Evolutionary conservation across 1,139 yeast genomes (phyloP).

Genomic region (Candida glucosophila): DNA sequence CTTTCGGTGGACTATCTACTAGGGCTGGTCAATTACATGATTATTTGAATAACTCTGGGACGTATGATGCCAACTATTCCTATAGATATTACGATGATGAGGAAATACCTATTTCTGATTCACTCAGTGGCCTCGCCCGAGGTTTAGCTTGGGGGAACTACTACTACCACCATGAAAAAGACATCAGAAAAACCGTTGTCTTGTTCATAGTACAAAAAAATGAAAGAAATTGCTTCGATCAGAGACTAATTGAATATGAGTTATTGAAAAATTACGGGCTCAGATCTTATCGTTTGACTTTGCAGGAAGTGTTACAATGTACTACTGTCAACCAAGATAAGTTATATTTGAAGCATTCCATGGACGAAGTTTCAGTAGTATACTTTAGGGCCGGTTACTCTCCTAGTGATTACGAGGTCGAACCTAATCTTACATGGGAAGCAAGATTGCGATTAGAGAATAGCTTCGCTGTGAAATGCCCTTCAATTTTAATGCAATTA

Average conservation of each 20-base stretch:
- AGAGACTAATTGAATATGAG: conserved; percentile 70
- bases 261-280: conserved; percentile 50
- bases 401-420: conserved; percentile 60
- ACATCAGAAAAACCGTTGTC: conserved; percentile 39
- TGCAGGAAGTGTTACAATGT: conserved; percentile 45
- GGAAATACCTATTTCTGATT: conserved; percentile 59
- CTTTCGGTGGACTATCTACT: conserved; percentile 85
- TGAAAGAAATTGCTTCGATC: conserved; percentile 88
- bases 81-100: conserved; percentile 34
- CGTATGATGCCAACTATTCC: conserved; percentile 33
- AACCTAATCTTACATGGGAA: conserved; percentile 57
- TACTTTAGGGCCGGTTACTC: conserved; percentile 87
- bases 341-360: conserved; percentile 43
- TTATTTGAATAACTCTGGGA: conserved; percentile 50
- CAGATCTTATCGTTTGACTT: conserved; percentile 55
- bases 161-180: conserved; percentile 33
- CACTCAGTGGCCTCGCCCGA: conserved; percentile 51
- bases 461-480: conserved; percentile 81
- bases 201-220: conserved; percentile 75
- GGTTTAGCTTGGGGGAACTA: conserved; percentile 65
- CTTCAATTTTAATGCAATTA: conserved; percentile 78
- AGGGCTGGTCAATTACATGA: conserved; percentile 72
- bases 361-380: conserved; percentile 75
- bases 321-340: conserved; percentile 36
- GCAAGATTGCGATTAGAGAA: conserved; percentile 66